Conservation (phyloP, 2,329 filamentous ascomycete genomes). For the Incumbomyces delicatus region DNA sequence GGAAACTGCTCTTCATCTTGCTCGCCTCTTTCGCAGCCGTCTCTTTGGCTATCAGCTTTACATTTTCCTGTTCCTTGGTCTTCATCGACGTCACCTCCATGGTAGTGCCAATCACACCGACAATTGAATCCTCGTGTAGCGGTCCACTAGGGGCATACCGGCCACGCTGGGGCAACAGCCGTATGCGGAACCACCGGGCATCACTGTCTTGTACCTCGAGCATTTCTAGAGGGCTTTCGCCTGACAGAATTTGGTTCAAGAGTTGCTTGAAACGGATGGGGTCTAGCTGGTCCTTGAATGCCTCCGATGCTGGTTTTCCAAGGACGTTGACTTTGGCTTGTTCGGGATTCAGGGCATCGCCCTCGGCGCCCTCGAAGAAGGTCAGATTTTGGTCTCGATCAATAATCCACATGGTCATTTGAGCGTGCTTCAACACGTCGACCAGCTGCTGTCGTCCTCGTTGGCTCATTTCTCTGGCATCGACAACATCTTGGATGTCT, state of each 20-base stretch:
- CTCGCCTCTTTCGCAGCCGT: slow-evolving; percentile 71
- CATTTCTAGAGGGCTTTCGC: slow-evolving; percentile 49
- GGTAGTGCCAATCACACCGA: slow-evolving; percentile 67
- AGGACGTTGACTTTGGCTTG: slow-evolving; percentile 8
- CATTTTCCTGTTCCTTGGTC: slow-evolving; percentile 58
- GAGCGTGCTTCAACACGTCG: slow-evolving; percentile 63
- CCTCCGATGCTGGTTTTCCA: slow-evolving; percentile 27
- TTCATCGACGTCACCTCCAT: slow-evolving; percentile 70
- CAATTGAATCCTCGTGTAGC: slow-evolving; percentile 40
- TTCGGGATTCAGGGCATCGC: slow-evolving; percentile 26
- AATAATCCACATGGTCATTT: slow-evolving; percentile 66
- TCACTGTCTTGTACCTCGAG: slow-evolving; percentile 53
- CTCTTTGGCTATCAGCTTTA: slow-evolving; percentile 61
- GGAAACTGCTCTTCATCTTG: slow-evolving; percentile 68
- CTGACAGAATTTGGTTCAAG: slow-evolving; percentile 40
- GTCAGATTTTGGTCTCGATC: slow-evolving; percentile 53
- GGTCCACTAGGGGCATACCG: slow-evolving; percentile 45
- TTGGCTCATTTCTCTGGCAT: slow-evolving; percentile 56
- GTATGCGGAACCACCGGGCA: slow-evolving; percentile 60
- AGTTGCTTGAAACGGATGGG: slow-evolving; percentile 50
- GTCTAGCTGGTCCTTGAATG: slow-evolving; percentile 22
- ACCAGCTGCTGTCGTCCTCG: slow-evolving; percentile 60
- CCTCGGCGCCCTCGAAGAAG: slow-evolving; percentile 60
- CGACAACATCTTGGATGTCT: slow-evolving; percentile 65
- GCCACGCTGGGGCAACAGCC: slow-evolving; percentile 56